phyloP scores from a whole-genome alignment of 768 basidiomycete genomes.

The Rhizopogon roseolus region DNA sequence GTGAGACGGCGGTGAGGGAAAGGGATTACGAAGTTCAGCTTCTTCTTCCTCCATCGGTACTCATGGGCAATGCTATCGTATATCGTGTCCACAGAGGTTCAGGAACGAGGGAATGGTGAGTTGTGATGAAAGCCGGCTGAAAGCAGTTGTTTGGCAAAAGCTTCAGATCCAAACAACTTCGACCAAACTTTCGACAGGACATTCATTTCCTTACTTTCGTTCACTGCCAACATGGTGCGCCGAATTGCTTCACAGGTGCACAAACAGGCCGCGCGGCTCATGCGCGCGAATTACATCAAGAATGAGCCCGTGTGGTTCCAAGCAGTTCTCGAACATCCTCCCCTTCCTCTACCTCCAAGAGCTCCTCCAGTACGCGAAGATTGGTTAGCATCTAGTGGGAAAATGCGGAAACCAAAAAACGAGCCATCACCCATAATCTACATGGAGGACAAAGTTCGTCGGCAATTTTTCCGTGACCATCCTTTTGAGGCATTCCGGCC shows the following conservation, averaged over 20 bases:
- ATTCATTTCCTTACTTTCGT: background rate
- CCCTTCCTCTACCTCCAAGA: conserved; percentile 78
- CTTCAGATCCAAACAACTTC: conserved; percentile 1
- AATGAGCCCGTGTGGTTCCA: conserved; percentile 78
- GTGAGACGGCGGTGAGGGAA: conserved; percentile 85
- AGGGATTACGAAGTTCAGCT: conserved; percentile 77
- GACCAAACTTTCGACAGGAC: background rate
- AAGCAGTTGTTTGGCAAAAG: background rate
- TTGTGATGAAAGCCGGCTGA: background rate
- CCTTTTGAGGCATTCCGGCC: conserved; percentile 94
- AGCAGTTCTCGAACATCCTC: conserved; percentile 85
- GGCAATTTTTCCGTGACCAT: conserved; percentile 93
- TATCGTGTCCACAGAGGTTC: background rate
- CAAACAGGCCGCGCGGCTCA: conserved; percentile 76
- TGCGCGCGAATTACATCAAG: conserved; percentile 59
- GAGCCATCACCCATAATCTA: conserved; percentile 65
- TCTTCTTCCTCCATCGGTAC: conserved; percentile 52
- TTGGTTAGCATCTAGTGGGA: conserved; percentile 17
- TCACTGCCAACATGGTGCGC: conserved; percentile 53
- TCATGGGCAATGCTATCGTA: background rate
- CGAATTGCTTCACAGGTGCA: conserved; percentile 86
- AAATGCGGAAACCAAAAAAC: conserved; percentile 33
- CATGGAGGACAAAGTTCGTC: conserved; percentile 79
- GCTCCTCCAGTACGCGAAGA: conserved; percentile 53
- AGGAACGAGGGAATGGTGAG: background rate